Base-by-base conservation (phyloP, 768 basidiomycete genomes). In the Udeniomyces megalosporus region DNA sequence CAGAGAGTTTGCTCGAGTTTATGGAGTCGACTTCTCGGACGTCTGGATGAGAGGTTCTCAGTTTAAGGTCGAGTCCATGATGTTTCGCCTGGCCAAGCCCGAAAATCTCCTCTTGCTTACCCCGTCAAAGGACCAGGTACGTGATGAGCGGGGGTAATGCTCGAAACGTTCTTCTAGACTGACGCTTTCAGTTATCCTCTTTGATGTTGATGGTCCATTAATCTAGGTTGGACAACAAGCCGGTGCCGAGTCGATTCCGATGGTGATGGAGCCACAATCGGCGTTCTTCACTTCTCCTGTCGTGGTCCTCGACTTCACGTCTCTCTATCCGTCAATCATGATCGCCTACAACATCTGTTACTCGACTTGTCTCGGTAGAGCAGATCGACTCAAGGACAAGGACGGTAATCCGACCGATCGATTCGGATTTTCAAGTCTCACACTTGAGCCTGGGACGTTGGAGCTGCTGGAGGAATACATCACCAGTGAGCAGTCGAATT, bases 51-150 rank as follows among this genome's bases (percentile, higher is more conserved):
- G 95, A 34, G 95, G 95, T 0, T 95, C 91, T 0, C 95, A 99
- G 69, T 97, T 90, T 78, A 99, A 97, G 75, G 95, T 97, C 29
- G 95, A 99, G 75, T 91, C 91, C 0, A 93, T 99, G 76, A 85
- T 99, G 85, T 92, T 95, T 72, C 83, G 92, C 22, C 90, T 97
- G 52, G 87, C 88, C 20, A 97, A 97, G 72, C 91, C 95, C 0
- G 95, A 97, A 71, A 86, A 80, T 67, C 91, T 91, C 67, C 80
- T 96, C 24, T 76, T 99, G 4, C 75, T 93, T 14, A 96, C 93
- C 0, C 95, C 95, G 0, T 92, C 84, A 66, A 85, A 82, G 72
- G 76, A 79, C 60, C 86, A 95, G 72, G 92, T 91, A 64, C 63
- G 80, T 72, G 22, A 7, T 22, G 3, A 20, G 20, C 42, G n/a